phyloP scores from a whole-genome alignment of 306 rosid species.

The Vigna hirtella region DNA sequence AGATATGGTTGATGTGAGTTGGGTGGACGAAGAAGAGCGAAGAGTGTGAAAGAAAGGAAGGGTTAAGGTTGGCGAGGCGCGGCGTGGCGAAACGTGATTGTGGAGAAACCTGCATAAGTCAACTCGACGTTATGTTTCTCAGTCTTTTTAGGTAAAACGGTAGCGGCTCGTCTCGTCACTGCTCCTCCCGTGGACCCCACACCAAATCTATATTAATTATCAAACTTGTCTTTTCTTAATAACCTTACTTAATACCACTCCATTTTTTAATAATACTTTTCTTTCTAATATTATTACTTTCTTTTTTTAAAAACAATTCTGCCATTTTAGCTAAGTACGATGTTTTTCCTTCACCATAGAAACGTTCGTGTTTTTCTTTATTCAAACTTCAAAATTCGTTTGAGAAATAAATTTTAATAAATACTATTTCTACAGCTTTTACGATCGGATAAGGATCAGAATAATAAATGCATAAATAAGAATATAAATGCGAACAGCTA shows the following conservation, averaged over 20 bases:
- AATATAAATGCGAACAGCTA: not conserved
- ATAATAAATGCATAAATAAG: not conserved
- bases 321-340: no score
- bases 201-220: not conserved
- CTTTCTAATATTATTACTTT: no score
- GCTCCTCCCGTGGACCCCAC: slow-evolving; percentile 42
- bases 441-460: not conserved
- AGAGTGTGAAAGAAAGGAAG: not conserved
- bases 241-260: no score
- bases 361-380: no score
- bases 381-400: no score
- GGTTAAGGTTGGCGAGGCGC: not conserved
- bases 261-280: no score
- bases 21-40: not conserved
- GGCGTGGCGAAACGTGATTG: slow-evolving; percentile 68
- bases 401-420: no score
- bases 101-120: slow-evolving; percentile 33
- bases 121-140: not conserved
- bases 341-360: no score
- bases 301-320: no score
- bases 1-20: not conserved
- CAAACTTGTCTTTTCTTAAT: not conserved
- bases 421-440: no score
- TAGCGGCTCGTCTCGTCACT: slow-evolving; percentile 57
- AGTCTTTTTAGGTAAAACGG: slow-evolving; percentile 38